Base-by-base conservation (phyloP, 1,284 basidiomycete species). In the Vanrija sp. region DNA sequence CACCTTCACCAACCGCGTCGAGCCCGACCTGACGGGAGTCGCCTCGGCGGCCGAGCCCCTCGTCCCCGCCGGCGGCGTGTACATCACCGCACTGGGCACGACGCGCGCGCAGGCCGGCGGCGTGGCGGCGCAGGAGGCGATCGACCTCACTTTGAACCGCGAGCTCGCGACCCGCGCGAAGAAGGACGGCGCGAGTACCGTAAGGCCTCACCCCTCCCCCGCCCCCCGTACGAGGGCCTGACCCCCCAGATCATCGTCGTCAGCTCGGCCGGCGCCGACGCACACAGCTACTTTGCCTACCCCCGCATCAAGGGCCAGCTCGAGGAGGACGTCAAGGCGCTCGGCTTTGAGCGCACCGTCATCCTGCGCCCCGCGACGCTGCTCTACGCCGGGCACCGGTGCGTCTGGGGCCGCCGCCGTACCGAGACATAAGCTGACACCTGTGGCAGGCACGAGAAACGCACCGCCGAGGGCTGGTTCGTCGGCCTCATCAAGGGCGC, bases 331-430 rank as follows among this genome's bases (percentile, higher is more conserved):
- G 55, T 75, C 24, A 66, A 68, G 43, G 55, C 14, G 0, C 60
- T 75, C 49, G 60, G 54, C n/a, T 75, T 73, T 47, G 52, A 61
- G 18, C 56, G 59, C 16, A 64, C 61, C 22, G 51, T 73, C 52
- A 73, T 75, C 49, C 64, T 75, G 2, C 65, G 63, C 9, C 74
- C 74, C 0, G 74, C 63, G 14, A 24, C 66, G 5, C 61, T 75
- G 8, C 45, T 75, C 23, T 53, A 59, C 49, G 41, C 42, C 20
- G 72, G 72, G 12, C 37, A 51, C 19, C 63, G 71, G 70, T 68
- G 52, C 51, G 65, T 57, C 5, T 19, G 6, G 22, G 6, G 44
- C 12, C 9, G 23, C 39, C 10, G 20, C 42, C n/a, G 16, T 18
- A 0, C 16, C 15, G 10, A 31, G 14, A 15, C 25, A 27, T 10